A percentile compares a stretch with the other conserved stretches of the same genome.
phyloP scores from a whole-genome alignment of 805 yeast species.

The Saccharomycopsis schoenii region DNA sequence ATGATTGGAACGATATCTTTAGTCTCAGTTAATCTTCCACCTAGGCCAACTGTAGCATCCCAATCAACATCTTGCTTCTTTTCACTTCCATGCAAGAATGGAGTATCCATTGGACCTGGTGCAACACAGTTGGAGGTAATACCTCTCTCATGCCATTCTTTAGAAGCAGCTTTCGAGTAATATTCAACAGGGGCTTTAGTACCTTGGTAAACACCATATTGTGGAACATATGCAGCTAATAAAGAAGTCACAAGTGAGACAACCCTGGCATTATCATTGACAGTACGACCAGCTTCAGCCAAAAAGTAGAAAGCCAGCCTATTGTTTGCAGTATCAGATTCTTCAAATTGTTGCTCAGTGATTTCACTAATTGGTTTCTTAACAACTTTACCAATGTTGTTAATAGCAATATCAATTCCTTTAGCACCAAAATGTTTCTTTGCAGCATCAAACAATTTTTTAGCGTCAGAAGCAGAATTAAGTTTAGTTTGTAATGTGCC shows the following conservation, averaged over 20 bases:
- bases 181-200: conserved; percentile 47
- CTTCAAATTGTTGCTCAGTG: conserved; percentile 44
- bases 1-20: conserved; percentile 56
- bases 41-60: conserved; percentile 42
- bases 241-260: conserved; percentile 52
- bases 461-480: conserved; percentile 32
- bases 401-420: conserved; percentile 56
- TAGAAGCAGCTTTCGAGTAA: conserved; percentile 44
- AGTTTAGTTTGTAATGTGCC: conserved; percentile 34
- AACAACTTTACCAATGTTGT: conserved; percentile 57
- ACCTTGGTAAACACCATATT: conserved; percentile 46
- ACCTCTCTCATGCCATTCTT: conserved; percentile 37
- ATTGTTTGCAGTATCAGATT: conserved; percentile 44
- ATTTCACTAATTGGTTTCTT: conserved; percentile 49
- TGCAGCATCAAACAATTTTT: conserved; percentile 37
- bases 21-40: conserved; percentile 44
- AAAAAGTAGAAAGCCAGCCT: conserved; percentile 54
- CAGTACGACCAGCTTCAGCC: conserved; percentile 42
- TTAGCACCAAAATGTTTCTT: conserved; percentile 26
- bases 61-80: conserved; percentile 40
- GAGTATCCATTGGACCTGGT: conserved; percentile 62
- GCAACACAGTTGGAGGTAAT: conserved; percentile 48
- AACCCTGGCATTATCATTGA: conserved; percentile 44
- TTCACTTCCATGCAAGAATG: conserved; percentile 56
- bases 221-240: conserved; percentile 53